Percentiles rank a stretch among this genome's conserved stretches.
phyloP scores from a whole-genome alignment of 768 basidiomycete species.

The Cystoderma amianthinum region DNA sequence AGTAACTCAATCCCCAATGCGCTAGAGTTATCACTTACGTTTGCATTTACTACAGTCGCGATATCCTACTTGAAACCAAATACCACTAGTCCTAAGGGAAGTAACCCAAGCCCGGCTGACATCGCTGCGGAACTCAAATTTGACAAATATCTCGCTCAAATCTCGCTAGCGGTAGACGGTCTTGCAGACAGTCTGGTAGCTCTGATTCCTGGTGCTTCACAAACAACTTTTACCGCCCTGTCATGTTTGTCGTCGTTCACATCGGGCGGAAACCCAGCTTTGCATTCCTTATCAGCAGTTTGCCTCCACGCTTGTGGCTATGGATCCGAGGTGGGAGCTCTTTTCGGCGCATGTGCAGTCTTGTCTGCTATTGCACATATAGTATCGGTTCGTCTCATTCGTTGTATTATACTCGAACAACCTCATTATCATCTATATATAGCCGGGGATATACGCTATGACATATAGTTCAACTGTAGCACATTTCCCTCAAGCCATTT shows the following conservation, averaged over 20 bases:
- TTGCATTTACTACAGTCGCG: slow-evolving; percentile 34
- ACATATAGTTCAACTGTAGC: slow-evolving; percentile 62
- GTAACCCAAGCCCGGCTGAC: slow-evolving; percentile 26
- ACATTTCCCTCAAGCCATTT: slow-evolving; percentile 62
- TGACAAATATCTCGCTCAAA: slow-evolving; percentile 58
- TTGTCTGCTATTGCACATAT: slow-evolving; percentile 61
- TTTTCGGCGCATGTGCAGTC: slow-evolving; percentile 70
- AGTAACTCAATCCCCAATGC: slow-evolving; percentile 37
- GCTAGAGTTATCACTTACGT: neutral
- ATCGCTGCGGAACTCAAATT: slow-evolving; percentile 60
- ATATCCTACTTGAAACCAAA: slow-evolving; percentile 57
- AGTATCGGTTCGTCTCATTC: slow-evolving; percentile 35
- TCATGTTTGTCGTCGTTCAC: slow-evolving; percentile 62
- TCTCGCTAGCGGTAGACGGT: slow-evolving; percentile 63
- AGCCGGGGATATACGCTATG: slow-evolving; percentile 67
- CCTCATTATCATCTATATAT: too few relatives aligned
- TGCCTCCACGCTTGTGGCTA: slow-evolving; percentile 50
- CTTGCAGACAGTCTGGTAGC: slow-evolving; percentile 58
- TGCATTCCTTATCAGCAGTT: slow-evolving; percentile 66
- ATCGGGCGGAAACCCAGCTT: slow-evolving; percentile 60
- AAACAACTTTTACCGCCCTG: slow-evolving; percentile 46
- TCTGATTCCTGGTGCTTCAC: slow-evolving; percentile 40
- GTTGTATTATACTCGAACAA: slow-evolving; percentile 1
- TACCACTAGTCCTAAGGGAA: slow-evolving; percentile 15
- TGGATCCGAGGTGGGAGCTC: slow-evolving; percentile 43